These are phyloP conservation scores for Pythium aphanidermatum DNA, from an alignment of 352 stramenopile species.

Conservation along the genomic window DNA sequence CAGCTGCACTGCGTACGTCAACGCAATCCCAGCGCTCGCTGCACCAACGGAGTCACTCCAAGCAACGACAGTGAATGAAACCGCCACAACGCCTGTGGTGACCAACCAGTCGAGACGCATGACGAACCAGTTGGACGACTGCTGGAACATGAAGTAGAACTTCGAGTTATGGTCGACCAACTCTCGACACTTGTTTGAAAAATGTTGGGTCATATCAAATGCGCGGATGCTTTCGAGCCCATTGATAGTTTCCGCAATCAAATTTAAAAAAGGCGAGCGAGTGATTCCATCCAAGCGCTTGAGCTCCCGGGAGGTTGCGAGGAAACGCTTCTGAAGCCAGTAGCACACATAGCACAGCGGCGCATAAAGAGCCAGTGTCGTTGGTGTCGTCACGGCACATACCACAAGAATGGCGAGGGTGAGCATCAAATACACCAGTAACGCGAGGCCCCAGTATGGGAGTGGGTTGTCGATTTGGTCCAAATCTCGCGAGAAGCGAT, in stretches of 20 bases:
- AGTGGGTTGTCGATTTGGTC: constrained; percentile 43
- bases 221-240: constrained; percentile 88
- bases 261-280: constrained; percentile 76
- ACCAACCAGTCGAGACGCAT: constrained; percentile 17
- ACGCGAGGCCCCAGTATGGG: constrained; percentile 29
- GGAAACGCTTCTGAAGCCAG: constrained; percentile 56
- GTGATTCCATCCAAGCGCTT: constrained; percentile 88
- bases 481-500: constrained; percentile 36
- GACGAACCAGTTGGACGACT: constrained; percentile 6
- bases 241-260: constrained; percentile 83
- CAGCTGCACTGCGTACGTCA: constrained; percentile 16
- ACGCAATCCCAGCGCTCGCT: constrained; percentile 5
- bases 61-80: constrained; percentile 2
- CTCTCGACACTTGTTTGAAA: constrained; percentile 1
- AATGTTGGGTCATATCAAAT: constrained; percentile 12
- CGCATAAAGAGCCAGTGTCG: constrained; percentile 23
- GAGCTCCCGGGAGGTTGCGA: constrained; percentile 55
- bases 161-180: constrained; percentile 13
- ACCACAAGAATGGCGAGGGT: constrained; percentile 19
- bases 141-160: constrained; percentile 9
- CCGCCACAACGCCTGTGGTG: constrained; percentile 2
- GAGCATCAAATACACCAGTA: constrained; percentile 15
- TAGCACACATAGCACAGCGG: constrained; percentile 21
- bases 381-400: constrained; percentile 17
- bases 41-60: neutral